Evolutionary conservation across 2,329 filamentous ascomycete species (phyloP).

Genomic region (Fusarium caatingaense): DNA sequence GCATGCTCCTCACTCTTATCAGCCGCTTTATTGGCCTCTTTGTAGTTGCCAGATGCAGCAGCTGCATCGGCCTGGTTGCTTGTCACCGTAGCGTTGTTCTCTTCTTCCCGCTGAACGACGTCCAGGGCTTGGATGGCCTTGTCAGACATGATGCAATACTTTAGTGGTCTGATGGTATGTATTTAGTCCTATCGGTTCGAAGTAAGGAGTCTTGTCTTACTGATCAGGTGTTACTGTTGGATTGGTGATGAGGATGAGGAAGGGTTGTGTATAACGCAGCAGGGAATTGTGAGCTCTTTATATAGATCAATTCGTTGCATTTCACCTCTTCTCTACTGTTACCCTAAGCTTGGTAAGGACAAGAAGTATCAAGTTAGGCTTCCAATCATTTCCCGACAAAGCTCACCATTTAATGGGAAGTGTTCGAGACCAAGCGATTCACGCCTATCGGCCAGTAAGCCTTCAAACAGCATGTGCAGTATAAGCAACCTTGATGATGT

Average conservation of each 20-base stretch:
- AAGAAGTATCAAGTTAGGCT: background rate
- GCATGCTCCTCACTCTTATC: background rate
- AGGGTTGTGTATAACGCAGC: accelerated
- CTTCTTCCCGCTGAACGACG: background rate
- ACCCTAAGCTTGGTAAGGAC: accelerated
- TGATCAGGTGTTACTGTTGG: background rate
- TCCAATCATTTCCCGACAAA: background rate
- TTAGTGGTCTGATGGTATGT: background rate
- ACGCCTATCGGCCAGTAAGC: too few relatives aligned
- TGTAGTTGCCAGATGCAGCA: background rate
- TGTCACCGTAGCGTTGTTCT: background rate
- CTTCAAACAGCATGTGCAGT: too few relatives aligned
- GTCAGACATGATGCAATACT: background rate
- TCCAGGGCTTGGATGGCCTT: background rate
- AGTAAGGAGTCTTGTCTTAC: background rate
- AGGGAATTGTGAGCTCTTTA: background rate
- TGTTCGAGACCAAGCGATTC: background rate
- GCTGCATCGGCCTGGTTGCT: background rate
- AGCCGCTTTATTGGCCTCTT: background rate
- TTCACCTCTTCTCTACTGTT: background rate
- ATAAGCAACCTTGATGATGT: too few relatives aligned
- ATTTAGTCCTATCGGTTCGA: background rate
- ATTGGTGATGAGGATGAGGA: accelerated
- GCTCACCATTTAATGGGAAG: background rate
- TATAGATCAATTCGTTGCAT: background rate